Conservation (phyloP, 2,329 filamentous ascomycete genomes). For the Aspergillus sp. region DNA sequence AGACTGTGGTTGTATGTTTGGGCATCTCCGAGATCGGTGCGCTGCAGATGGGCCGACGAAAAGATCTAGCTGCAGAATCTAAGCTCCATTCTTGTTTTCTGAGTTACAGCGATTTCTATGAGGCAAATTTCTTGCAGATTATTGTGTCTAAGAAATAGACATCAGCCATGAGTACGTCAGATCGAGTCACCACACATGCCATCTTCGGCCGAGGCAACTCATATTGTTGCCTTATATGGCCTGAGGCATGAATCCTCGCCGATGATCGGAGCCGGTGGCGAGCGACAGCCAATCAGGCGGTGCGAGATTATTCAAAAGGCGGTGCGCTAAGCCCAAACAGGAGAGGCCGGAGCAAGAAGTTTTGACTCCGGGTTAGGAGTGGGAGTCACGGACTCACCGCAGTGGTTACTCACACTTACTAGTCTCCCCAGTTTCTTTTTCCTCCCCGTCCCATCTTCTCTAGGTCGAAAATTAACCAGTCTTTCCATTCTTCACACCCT, state of each 20-base stretch:
- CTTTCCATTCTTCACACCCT: slow-evolving; percentile 12
- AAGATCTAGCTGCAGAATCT: neutral
- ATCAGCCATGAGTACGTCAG: neutral
- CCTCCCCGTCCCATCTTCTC: neutral
- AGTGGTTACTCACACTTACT: slow-evolving; percentile 18
- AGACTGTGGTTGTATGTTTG: no score
- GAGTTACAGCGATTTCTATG: no score
- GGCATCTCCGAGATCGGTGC: neutral
- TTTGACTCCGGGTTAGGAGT: neutral
- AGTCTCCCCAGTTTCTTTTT: slow-evolving; percentile 15
- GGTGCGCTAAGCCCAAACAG: slow-evolving; percentile 10
- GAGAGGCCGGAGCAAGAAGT: slow-evolving; percentile 2
- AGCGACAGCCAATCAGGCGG: slow-evolving; percentile 22
- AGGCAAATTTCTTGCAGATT: neutral
- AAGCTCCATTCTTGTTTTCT: neutral
- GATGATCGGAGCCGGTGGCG: slow-evolving; percentile 29
- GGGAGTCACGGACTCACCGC: slow-evolving; percentile 16
- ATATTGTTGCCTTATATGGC: neutral
- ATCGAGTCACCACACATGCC: neutral
- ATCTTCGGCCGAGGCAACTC: no score
- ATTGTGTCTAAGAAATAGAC: neutral
- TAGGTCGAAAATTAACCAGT: neutral
- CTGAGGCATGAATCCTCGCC: slow-evolving; percentile 13
- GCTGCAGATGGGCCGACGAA: neutral
- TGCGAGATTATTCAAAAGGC: slow-evolving; percentile 22